phyloP scores from a whole-genome alignment of 176 grass and related monocot genomes.

The Eragrostis nindensis region DNA sequence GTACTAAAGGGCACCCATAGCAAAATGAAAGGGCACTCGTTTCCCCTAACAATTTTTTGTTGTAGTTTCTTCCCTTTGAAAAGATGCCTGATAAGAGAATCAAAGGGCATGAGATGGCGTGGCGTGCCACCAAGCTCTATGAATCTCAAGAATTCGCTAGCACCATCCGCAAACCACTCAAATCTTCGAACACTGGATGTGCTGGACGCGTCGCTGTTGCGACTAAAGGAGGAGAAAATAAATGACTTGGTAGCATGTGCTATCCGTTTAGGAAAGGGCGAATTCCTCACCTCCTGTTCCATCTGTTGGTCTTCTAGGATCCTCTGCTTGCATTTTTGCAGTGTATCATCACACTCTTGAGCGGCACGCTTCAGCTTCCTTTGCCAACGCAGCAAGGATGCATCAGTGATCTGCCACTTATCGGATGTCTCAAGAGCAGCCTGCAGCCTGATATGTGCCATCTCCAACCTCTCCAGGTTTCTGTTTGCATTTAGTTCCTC shows the following conservation, averaged over 20 bases:
- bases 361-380: background rate
- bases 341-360: background rate
- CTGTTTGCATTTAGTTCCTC: background rate
- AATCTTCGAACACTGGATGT: background rate
- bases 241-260: slow-evolving; percentile 10
- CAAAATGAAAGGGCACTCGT: background rate
- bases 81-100: background rate
- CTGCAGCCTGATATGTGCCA: background rate
- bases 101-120: background rate
- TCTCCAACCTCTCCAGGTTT: background rate
- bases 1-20: background rate
- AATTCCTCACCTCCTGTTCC: background rate
- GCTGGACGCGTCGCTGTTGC: background rate
- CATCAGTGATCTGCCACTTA: background rate
- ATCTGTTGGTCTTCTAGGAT: background rate
- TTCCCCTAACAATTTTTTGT: background rate
- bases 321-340: background rate
- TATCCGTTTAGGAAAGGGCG: background rate
- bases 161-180: slow-evolving; percentile 9
- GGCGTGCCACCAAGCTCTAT: background rate
- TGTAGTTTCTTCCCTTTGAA: background rate
- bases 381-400: background rate
- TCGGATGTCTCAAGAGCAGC: background rate
- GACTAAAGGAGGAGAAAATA: background rate
- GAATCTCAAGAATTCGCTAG: slow-evolving; percentile 9